Base-by-base conservation (phyloP, 352 stramenopile genomes). In the Pythium aphanidermatum region DNA sequence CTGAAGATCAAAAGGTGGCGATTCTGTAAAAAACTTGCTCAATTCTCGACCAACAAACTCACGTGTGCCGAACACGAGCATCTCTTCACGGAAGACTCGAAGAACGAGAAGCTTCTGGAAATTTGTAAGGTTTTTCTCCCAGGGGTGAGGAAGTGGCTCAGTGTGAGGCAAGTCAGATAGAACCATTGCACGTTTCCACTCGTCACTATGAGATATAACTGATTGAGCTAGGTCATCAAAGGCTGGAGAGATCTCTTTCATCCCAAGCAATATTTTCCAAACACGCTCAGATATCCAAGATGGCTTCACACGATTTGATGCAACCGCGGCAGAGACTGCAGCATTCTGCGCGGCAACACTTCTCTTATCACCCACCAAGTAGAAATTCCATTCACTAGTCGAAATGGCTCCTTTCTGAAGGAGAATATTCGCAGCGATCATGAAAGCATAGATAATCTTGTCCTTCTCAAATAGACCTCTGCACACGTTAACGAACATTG, bases 371-470 rank as follows among this genome's bases (percentile, higher is more conserved):
- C 90, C 91, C 2, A 97, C 71, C 3, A 96, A 46, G 41, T 96
- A 96, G 51, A 88, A 92, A 16, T 68, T 74, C 90, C 90, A 97
- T 51, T 97, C 87, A 6, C 27, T 58, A 2, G 64, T 39, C 1
- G 65, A 74, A 46, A 96, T 93, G 0, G 63, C 61, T 25, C 75
- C 77, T 16, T 63, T 62, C 42, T 96, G 83, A 1, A 93, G 54
- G 4, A 92, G 36, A 46, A 97, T 96, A 25, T 83, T 91, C 16
- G 83, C 67, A 3, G 79, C 85, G 30, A 98, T 96, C 67, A 96
- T 95, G 54, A 98, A 95, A 10, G 91, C 83, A 61, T 95, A 98
- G 16, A 97, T 73, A 34, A 98, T 79, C 61, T 98, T 98, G 67
- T 98, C 85, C 40, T 94, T 95, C 58, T 98, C 92, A 51, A 98